phyloP scores from a whole-genome alignment of 1,284 basidiomycete species.

The Peniophora sp. region DNA sequence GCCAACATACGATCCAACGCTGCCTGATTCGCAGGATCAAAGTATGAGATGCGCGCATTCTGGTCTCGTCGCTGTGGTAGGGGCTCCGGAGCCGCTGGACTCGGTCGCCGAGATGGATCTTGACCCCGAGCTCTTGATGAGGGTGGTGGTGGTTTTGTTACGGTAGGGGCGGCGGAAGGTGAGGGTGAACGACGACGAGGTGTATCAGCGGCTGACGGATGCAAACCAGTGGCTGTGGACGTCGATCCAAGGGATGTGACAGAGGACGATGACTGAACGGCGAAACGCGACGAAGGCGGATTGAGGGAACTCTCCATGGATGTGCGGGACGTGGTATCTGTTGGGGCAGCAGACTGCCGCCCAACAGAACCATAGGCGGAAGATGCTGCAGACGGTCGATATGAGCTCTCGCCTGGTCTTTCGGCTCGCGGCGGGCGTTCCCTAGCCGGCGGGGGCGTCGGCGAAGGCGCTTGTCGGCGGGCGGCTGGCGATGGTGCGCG shows the following conservation, averaged over 20 bases:
- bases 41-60: conserved; percentile 71
- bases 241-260: conserved; percentile 15
- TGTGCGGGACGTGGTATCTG: conserved; percentile 7
- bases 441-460: neutral
- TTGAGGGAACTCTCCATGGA: conserved; percentile 14
- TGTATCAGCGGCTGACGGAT: conserved; percentile 13
- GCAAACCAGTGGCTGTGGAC: conserved; percentile 6
- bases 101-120: conserved; percentile 14
- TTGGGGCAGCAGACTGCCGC: neutral
- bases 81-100: conserved; percentile 9
- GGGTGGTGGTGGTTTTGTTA: conserved; percentile 4
- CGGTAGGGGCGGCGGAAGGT: neutral
- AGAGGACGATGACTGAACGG: conserved; percentile 18
- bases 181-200: conserved; percentile 1
- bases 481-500: neutral
- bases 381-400: too few species aligned
- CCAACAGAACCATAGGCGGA: too few species aligned
- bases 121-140: conserved; percentile 8
- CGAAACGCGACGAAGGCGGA: conserved; percentile 11
- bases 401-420: too few species aligned
- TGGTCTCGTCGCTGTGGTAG: conserved; percentile 39
- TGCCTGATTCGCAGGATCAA: conserved; percentile 69
- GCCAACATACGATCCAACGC: conserved; percentile 67
- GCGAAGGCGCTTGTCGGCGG: neutral
- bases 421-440: neutral